Evolutionary conservation across 1,284 basidiomycete genomes (phyloP).

Genomic region (Microstroma glucosiphilum): DNA sequence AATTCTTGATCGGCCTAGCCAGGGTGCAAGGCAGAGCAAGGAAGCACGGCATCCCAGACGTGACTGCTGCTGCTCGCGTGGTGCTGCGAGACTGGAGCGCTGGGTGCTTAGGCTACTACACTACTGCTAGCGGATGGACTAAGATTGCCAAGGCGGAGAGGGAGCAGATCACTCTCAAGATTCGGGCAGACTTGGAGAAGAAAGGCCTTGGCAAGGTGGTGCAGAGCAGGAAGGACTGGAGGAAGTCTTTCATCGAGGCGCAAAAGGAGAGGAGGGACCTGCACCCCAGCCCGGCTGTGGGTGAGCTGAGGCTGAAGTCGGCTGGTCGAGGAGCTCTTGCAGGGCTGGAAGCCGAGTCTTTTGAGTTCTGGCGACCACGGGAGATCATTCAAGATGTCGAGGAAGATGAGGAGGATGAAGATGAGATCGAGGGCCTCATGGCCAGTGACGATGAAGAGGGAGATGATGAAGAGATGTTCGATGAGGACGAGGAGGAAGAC

Average conservation of each 20-base stretch:
- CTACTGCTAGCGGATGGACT: conserved; percentile 19
- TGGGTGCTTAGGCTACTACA: conserved; percentile 40
- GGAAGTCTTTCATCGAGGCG: conserved; percentile 8
- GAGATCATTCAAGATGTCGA: neutral
- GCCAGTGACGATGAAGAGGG: conserved; percentile 7
- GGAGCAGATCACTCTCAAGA: conserved; percentile 8
- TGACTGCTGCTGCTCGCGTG: conserved; percentile 34
- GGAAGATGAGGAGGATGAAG: conserved; percentile 10
- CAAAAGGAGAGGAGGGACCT: conserved; percentile 9
- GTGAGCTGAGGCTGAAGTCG: conserved; percentile 5
- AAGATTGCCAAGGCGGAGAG: conserved; percentile 12
- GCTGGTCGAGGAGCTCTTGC: conserved; percentile 4
- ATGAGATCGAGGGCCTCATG: conserved; percentile 1
- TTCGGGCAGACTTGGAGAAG: conserved; percentile 17
- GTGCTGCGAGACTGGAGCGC: conserved; percentile 46
- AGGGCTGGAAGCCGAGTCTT: neutral
- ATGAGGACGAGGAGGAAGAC: conserved; percentile 11
- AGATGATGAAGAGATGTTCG: conserved; percentile 10
- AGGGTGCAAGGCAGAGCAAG: conserved; percentile 35
- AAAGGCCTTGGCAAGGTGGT: neutral
- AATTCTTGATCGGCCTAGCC: conserved; percentile 44
- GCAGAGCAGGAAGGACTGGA: conserved; percentile 13
- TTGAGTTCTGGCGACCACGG: conserved; percentile 6
- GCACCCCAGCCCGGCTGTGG: conserved; percentile 3
- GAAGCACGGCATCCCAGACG: conserved; percentile 39